A percentile compares a stretch with the other conserved stretches of the same genome.
These are phyloP conservation scores for Sporothrix brunneoviolacea DNA, from an alignment of 2,329 filamentous ascomycete genomes.

Conservation along the genomic window DNA sequence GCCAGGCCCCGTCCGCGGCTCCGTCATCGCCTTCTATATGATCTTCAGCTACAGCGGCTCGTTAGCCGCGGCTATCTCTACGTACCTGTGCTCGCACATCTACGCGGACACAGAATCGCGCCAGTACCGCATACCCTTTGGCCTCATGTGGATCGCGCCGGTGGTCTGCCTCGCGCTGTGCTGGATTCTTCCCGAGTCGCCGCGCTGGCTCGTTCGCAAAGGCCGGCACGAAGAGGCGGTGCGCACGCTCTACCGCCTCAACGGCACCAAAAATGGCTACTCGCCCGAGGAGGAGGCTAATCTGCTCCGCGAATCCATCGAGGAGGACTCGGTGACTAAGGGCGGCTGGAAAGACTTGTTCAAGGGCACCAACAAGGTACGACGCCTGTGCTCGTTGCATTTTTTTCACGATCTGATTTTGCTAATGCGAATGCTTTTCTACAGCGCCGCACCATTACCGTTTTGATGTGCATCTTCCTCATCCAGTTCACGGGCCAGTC, in stretches of 20 bases:
- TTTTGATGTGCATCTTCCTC: constrained; percentile 8
- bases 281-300: constrained; percentile 16
- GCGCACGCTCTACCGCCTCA: constrained; percentile 7
- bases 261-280: constrained; percentile 13
- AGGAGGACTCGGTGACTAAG: constrained; percentile 5
- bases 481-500: constrained; percentile 14
- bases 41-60: constrained; percentile 13
- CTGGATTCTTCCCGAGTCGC: constrained; percentile 17
- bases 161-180: constrained; percentile 7
- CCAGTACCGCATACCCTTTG: constrained; percentile 15
- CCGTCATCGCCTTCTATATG: constrained; percentile 15
- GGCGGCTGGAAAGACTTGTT: constrained; percentile 15
- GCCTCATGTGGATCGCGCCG: constrained; percentile 13
- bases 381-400: too few relatives aligned
- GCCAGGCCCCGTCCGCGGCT: constrained; percentile 14
- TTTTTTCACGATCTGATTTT: too few relatives aligned
- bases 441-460: constrained; percentile 13
- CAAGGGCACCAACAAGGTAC: constrained; percentile 14
- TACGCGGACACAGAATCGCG: constrained; percentile 3
- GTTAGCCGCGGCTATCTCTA: constrained; percentile 6
- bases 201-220: constrained; percentile 17
- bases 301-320: constrained; percentile 11
- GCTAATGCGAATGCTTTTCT: too few relatives aligned
- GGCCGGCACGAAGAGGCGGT: constrained; percentile 11
- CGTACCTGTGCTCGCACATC: constrained; percentile 6